Evolutionary conservation across 2,329 filamentous ascomycete species (phyloP).

Genomic region (Coniochaeta prunicola): DNA sequence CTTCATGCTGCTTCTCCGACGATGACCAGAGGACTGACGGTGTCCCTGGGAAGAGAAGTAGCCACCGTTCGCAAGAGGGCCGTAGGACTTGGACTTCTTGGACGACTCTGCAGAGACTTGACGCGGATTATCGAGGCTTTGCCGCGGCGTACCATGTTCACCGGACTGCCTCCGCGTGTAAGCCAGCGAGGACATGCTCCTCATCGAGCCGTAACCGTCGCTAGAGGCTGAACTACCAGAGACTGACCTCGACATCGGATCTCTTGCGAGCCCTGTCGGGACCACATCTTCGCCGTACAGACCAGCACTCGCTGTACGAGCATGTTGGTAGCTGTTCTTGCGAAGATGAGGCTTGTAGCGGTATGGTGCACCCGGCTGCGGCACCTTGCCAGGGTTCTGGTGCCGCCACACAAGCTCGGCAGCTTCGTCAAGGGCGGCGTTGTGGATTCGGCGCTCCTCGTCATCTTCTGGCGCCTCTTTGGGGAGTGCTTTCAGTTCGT

Average conservation of each 20-base stretch:
- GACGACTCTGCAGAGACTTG: conserved; percentile 7
- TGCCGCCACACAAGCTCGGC: conserved; percentile 75
- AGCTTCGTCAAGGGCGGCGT: conserved; percentile 68
- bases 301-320: conserved; percentile 53
- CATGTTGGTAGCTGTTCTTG: conserved; percentile 65
- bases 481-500: conserved; percentile 13
- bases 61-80: conserved; percentile 26
- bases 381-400: conserved; percentile 48
- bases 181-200: conserved; percentile 21
- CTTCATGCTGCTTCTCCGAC: conserved; percentile 58
- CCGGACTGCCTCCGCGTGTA: conserved; percentile 11
- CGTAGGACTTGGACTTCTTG: conserved; percentile 29
- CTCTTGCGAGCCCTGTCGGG: conserved; percentile 37
- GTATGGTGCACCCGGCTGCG: conserved; percentile 57
- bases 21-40: conserved; percentile 22
- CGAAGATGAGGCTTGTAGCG: conserved; percentile 62
- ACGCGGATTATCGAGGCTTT: conserved; percentile 24
- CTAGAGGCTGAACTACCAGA: conserved; percentile 47
- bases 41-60: conserved; percentile 21
- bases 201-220: conserved; percentile 28
- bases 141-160: conserved; percentile 16
- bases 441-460: conserved; percentile 57
- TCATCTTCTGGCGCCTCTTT: conserved; percentile 29
- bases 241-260: conserved; percentile 34
- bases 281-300: conserved; percentile 38